Evolutionary conservation across 176 grass and related monocot species (phyloP).

Genomic region (Aegilops longissima): DNA sequence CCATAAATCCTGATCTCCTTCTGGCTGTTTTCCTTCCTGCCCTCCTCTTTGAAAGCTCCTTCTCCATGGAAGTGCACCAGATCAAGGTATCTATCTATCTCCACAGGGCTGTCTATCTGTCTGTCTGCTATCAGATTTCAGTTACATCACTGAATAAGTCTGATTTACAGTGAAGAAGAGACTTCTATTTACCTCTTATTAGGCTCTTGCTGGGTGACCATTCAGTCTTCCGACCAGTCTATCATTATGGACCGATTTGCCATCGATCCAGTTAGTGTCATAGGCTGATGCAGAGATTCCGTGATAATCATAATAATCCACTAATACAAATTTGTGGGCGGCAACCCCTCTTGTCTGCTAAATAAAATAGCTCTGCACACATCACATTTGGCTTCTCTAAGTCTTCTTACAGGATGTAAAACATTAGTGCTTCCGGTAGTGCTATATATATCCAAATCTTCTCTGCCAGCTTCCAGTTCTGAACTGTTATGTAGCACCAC

Average conservation of each 20-base stretch:
- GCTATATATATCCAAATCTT: background rate
- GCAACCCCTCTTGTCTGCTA: background rate
- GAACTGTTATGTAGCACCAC: background rate
- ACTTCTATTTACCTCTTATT: background rate
- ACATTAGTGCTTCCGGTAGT: background rate
- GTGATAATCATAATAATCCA: background rate
- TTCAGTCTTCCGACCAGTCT: background rate
- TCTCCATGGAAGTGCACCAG: conserved; percentile 94
- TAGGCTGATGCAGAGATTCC: no score
- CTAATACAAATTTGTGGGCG: no score
- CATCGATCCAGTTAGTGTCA: background rate
- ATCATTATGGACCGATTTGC: background rate
- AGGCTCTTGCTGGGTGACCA: background rate
- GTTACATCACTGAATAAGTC: background rate
- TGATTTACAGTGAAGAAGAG: background rate
- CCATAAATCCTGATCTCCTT: conserved; percentile 87
- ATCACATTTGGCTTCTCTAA: background rate
- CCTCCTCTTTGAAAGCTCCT: conserved; percentile 94
- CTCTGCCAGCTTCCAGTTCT: background rate
- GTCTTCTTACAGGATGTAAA: background rate
- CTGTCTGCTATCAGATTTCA: background rate
- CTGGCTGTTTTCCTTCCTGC: conserved; percentile 87
- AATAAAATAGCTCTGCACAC: background rate
- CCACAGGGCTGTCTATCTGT: background rate
- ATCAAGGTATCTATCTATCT: conserved; percentile 63